phyloP scores from a whole-genome alignment of 345 rosid genomes.

The Luvunga scandens region DNA sequence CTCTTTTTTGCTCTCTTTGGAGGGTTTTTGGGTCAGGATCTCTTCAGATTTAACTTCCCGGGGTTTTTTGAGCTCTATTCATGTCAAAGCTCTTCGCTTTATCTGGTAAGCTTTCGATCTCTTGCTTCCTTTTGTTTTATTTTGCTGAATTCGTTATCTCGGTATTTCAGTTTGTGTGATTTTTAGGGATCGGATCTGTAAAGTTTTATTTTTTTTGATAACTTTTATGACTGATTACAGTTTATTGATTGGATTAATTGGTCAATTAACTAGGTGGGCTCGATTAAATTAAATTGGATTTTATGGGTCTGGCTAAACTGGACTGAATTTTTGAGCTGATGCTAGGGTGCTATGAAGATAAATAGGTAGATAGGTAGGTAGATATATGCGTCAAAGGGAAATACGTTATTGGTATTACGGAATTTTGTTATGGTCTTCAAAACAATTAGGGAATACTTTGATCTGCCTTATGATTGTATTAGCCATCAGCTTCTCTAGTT shows the following conservation, averaged over 20 bases:
- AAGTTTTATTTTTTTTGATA: not conserved
- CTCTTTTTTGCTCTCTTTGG: constrained; percentile 81
- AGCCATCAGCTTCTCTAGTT: not conserved
- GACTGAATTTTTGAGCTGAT: not conserved
- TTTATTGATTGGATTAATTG: not conserved
- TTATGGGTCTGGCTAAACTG: not conserved
- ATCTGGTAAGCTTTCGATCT: constrained; percentile 45
- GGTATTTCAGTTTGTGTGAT: constrained; percentile 17
- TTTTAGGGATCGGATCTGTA: not conserved
- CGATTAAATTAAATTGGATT: not conserved
- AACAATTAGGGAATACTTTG: not conserved
- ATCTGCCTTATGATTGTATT: not conserved
- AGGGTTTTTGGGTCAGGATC: constrained; percentile 52
- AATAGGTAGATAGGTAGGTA: no score
- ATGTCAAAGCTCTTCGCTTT: constrained; percentile 79
- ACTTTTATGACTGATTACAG: not conserved
- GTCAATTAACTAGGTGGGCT: not conserved
- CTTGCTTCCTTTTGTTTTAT: not conserved
- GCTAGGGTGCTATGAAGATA: not conserved
- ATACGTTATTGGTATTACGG: not conserved
- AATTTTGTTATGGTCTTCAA: not conserved
- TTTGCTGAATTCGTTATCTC: constrained; percentile 3
- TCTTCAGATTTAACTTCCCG: constrained; percentile 38
- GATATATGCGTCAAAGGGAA: not conserved
- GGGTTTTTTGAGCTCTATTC: constrained; percentile 45